Conservation (phyloP, 164 flowering plant species). For the Aristolochia californica region DNA sequence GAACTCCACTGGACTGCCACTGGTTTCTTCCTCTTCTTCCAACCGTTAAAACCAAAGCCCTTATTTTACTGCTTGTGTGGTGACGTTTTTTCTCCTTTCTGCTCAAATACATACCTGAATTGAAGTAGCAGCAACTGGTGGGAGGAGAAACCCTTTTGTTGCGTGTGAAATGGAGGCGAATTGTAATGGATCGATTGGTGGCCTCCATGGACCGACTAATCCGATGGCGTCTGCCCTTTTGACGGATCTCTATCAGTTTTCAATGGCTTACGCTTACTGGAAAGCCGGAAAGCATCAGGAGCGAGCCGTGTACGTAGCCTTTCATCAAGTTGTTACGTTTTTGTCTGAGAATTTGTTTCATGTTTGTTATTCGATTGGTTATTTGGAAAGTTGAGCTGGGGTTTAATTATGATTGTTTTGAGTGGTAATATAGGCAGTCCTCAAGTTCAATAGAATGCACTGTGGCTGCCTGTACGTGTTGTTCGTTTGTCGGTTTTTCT, state of each 20-base stretch:
- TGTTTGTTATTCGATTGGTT: background rate
- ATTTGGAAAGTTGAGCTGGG: background rate
- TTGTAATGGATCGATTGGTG: background rate
- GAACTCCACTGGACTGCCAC: too few relatives aligned
- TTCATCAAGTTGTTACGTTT: background rate
- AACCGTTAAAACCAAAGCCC: too few relatives aligned
- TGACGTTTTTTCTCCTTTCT: too few relatives aligned
- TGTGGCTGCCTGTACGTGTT: background rate
- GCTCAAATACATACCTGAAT: too few relatives aligned
- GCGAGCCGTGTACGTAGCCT: slow-evolving; percentile 51
- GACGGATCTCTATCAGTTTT: slow-evolving; percentile 92
- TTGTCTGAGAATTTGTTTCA: background rate
- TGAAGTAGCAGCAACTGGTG: too few relatives aligned
- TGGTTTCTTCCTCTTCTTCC: too few relatives aligned
- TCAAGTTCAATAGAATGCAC: background rate
- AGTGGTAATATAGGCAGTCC: too few relatives aligned
- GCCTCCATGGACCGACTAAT: slow-evolving; percentile 61
- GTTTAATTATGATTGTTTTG: background rate
- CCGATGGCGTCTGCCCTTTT: slow-evolving; percentile 94
- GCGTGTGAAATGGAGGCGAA: background rate
- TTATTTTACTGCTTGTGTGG: too few relatives aligned
- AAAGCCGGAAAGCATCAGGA: slow-evolving; percentile 87
- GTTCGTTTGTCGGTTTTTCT: background rate
- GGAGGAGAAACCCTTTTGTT: background rate
- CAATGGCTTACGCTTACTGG: slow-evolving; percentile 99